These are phyloP conservation scores for Populus nigra DNA, from an alignment of 345 rosid species.

Conservation along the genomic window DNA sequence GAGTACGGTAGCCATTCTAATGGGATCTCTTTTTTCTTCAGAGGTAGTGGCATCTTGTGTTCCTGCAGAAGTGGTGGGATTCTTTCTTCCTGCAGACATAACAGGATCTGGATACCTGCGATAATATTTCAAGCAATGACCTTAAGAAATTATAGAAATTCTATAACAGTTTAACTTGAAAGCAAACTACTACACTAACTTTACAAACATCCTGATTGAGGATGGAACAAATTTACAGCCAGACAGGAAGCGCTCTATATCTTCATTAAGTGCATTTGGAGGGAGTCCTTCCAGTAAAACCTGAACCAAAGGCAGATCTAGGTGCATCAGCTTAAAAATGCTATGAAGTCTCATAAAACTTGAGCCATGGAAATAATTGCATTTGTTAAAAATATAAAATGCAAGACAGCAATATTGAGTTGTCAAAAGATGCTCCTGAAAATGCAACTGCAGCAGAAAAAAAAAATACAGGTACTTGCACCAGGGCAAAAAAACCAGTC, in stretches of 20 bases:
- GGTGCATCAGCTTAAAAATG: conserved; percentile 3
- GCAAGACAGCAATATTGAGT: background rate
- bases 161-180: background rate
- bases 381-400: background rate
- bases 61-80: background rate
- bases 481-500: background rate
- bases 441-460: background rate
- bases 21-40: background rate
- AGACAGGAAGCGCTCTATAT: conserved; percentile 67
- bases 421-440: background rate
- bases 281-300: conserved; percentile 63
- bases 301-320: conserved; percentile 31
- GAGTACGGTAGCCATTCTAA: conserved; percentile 44
- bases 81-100: background rate
- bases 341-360: background rate
- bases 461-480: background rate
- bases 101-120: conserved; percentile 38
- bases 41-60: background rate
- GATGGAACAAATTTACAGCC: conserved; percentile 60
- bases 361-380: background rate
- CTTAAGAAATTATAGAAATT: background rate
- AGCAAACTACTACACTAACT: conserved; percentile 35
- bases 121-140: background rate
- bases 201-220: conserved; percentile 34
- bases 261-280: conserved; percentile 42